phyloP scores from a whole-genome alignment of 2,329 filamentous ascomycete genomes.

The Aurifilum marmelostoma region DNA sequence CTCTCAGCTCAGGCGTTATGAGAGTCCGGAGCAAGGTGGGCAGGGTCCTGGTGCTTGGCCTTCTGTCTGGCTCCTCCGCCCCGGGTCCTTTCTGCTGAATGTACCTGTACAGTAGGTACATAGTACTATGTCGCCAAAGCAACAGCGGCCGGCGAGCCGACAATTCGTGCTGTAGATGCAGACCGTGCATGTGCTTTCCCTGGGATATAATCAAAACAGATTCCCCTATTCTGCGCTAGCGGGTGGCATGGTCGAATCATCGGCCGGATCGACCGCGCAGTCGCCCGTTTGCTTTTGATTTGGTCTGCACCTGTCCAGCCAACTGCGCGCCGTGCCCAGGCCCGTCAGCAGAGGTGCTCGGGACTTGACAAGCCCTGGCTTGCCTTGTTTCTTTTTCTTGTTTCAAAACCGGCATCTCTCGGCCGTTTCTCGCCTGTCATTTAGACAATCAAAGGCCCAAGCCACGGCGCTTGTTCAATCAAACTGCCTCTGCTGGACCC shows the following conservation, averaged over 20 bases:
- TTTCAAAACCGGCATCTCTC: constrained; percentile 24
- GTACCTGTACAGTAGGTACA: not conserved
- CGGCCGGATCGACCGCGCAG: constrained; percentile 42
- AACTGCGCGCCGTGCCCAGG: constrained; percentile 32
- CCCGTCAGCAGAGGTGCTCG: constrained; percentile 21
- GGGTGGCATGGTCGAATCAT: constrained; percentile 32
- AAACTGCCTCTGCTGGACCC: constrained; percentile 7
- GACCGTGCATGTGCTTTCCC: constrained; percentile 33
- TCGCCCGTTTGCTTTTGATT: constrained; percentile 43
- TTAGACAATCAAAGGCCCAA: constrained; percentile 10
- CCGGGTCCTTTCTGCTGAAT: constrained; percentile 13
- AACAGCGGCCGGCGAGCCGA: constrained; percentile 17
- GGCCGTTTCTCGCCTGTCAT: constrained; percentile 24
- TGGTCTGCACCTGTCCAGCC: constrained; percentile 36
- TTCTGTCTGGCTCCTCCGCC: constrained; percentile 5
- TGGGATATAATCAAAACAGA: constrained; percentile 38
- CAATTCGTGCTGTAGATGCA: constrained; percentile 34
- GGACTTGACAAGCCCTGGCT: constrained; percentile 21
- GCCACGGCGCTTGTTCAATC: constrained; percentile 10
- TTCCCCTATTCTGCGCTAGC: constrained; percentile 33
- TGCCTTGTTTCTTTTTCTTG: constrained; percentile 20
- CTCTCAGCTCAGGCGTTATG: constrained; percentile 3
- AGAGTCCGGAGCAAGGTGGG: constrained; percentile 11
- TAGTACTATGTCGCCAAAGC: not conserved
- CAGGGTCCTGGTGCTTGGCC: constrained; percentile 2